Conservation (phyloP, 805 yeast genomes). For the Candida jianshihensis region DNA sequence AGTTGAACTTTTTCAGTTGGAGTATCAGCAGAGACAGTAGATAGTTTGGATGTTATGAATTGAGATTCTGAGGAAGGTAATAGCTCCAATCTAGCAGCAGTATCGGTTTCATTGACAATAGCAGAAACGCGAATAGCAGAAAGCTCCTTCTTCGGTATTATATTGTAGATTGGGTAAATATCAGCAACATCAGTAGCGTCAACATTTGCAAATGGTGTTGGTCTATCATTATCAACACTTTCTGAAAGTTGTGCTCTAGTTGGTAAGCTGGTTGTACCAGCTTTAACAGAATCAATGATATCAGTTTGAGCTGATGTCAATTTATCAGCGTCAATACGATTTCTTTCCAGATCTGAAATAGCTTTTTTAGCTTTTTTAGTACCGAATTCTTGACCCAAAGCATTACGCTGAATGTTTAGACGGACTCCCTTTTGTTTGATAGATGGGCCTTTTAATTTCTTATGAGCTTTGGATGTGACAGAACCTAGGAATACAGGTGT, state of each 20-base stretch:
- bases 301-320: conserved; percentile 69
- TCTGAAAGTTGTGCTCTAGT: conserved; percentile 55
- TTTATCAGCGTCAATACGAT: conserved; percentile 79
- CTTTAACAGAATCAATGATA: conserved; percentile 73
- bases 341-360: conserved; percentile 70
- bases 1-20: conserved; percentile 57
- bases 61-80: conserved; percentile 59
- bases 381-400: conserved; percentile 94
- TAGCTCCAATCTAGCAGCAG: conserved; percentile 42
- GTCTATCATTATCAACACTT: conserved; percentile 59
- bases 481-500: conserved; percentile 57
- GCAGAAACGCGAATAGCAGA: conserved; percentile 55
- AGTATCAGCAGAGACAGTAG: conserved; percentile 31
- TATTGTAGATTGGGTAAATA: conserved; percentile 64
- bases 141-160: conserved; percentile 66
- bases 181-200: conserved; percentile 82
- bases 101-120: conserved; percentile 48
- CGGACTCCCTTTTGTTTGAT: conserved; percentile 50
- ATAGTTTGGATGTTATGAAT: conserved; percentile 41
- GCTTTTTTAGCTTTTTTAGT: conserved; percentile 94
- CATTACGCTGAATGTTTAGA: conserved; percentile 58
- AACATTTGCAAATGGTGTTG: conserved; percentile 70
- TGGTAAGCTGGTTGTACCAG: conserved; percentile 68
- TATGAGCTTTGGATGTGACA: conserved; percentile 56
- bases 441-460: conserved; percentile 52